Conservation (phyloP, 2,329 filamentous ascomycete genomes). For the Biscogniauxia sp. region DNA sequence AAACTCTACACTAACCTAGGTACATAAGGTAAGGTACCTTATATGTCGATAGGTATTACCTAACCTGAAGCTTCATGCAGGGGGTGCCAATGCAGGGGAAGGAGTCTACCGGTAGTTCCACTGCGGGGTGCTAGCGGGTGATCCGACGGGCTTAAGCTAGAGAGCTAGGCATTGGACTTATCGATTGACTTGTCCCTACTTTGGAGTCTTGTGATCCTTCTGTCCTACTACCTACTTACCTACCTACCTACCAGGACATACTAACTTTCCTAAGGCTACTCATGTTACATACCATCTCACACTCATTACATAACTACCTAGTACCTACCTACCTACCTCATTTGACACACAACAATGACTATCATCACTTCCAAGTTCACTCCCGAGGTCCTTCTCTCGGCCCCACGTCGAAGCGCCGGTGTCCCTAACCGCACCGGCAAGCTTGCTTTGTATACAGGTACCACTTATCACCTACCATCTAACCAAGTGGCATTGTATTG, state of each 20-base stretch:
- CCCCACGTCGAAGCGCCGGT: conserved; percentile 68
- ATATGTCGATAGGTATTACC: background rate
- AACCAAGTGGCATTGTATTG: background rate
- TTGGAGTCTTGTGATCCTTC: background rate
- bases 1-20: background rate
- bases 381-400: conserved; percentile 72
- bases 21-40: background rate
- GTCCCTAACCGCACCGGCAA: conserved; percentile 67
- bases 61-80: background rate
- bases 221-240: background rate
- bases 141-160: background rate
- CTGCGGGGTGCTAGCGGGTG: background rate
- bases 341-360: conserved; percentile 54
- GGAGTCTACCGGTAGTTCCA: background rate
- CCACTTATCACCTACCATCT: background rate
- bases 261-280: too few species aligned
- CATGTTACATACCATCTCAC: too few species aligned
- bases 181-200: background rate
- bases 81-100: background rate
- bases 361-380: conserved; percentile 70
- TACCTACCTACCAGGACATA: too few species aligned
- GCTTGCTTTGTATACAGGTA: conserved; percentile 62
- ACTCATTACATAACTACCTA: too few species aligned
- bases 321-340: background rate
- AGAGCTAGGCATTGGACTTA: background rate